phyloP scores from a whole-genome alignment of 2,329 filamentous ascomycete species.

The Aspergillus ruber region DNA sequence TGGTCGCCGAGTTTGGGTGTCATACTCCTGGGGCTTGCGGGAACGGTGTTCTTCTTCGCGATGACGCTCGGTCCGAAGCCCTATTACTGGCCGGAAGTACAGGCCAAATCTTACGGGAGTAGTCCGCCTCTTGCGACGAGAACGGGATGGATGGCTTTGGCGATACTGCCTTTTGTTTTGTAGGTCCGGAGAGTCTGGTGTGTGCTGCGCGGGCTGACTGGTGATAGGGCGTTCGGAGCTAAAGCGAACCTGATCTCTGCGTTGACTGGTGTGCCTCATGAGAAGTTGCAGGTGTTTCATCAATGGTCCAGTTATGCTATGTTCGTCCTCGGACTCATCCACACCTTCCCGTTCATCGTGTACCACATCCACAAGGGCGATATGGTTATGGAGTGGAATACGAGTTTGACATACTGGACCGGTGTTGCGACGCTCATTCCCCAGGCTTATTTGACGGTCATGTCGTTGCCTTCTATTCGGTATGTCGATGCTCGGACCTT shows the following conservation, averaged over 20 bases:
- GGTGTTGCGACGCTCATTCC: constrained; percentile 49
- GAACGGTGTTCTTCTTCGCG: constrained; percentile 42
- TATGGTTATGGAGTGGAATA: constrained; percentile 43
- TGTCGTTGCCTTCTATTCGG: constrained; percentile 48
- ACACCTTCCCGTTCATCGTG: constrained; percentile 56
- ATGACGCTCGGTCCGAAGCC: constrained; percentile 46
- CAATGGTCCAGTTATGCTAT: constrained; percentile 51
- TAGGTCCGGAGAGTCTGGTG: constrained; percentile 9
- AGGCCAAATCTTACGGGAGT: constrained; percentile 37
- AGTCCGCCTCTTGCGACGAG: constrained; percentile 51
- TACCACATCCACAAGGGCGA: constrained; percentile 45
- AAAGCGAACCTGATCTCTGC: constrained; percentile 53
- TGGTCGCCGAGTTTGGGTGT: constrained; percentile 43
- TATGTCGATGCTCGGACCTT: constrained; percentile 21
- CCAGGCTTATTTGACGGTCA: constrained; percentile 51
- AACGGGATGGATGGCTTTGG: constrained; percentile 49
- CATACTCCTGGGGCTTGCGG: constrained; percentile 34
- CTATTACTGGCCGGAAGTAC: constrained; percentile 51
- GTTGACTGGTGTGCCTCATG: constrained; percentile 51
- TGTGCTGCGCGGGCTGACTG: constrained; percentile 2
- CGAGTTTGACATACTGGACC: constrained; percentile 48
- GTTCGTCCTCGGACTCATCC: constrained; percentile 51
- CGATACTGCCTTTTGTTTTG: constrained; percentile 48
- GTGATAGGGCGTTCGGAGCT: constrained; percentile 40
- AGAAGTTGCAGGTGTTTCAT: constrained; percentile 51